Conservation (phyloP, 2,329 filamentous ascomycete species). For the Fusarium foetens region DNA sequence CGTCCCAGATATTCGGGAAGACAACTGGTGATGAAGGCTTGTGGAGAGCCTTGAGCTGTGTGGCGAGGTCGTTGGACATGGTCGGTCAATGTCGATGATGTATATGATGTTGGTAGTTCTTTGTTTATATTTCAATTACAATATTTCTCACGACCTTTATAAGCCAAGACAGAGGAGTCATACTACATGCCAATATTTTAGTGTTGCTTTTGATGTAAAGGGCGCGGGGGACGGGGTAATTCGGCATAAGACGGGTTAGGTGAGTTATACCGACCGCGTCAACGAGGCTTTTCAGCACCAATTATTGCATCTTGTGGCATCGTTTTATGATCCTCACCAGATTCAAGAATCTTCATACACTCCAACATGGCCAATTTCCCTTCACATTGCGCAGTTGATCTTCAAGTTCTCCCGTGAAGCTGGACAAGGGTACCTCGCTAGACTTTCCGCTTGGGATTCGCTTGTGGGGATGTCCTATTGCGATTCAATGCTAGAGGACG, state of each 20-base stretch:
- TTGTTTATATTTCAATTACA: no score
- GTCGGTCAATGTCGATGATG: background rate
- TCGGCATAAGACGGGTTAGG: background rate
- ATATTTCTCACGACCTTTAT: background rate
- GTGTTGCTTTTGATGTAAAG: slow-evolving; percentile 26
- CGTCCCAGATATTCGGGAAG: slow-evolving; percentile 67
- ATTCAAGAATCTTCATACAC: background rate
- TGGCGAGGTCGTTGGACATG: slow-evolving; percentile 49
- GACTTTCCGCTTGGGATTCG: slow-evolving; percentile 12
- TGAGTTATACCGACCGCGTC: background rate
- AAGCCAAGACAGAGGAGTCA: background rate
- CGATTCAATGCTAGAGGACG: background rate
- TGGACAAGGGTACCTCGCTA: slow-evolving; percentile 10
- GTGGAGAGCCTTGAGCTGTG: slow-evolving; percentile 58
- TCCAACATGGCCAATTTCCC: background rate
- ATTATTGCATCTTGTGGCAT: background rate
- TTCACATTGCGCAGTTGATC: background rate
- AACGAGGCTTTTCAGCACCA: background rate
- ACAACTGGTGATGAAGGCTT: slow-evolving; percentile 61
- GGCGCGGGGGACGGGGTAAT: slow-evolving; percentile 24
- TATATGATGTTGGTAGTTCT: background rate
- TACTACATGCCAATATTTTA: background rate
- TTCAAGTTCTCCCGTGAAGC: background rate
- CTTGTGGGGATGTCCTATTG: slow-evolving; percentile 10
- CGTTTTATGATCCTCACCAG: background rate